Percentiles rank a stretch among this genome's conserved stretches.
These are phyloP conservation scores for Vigna radiata DNA, from an alignment of 306 rosid genomes.

Conservation along the genomic window DNA sequence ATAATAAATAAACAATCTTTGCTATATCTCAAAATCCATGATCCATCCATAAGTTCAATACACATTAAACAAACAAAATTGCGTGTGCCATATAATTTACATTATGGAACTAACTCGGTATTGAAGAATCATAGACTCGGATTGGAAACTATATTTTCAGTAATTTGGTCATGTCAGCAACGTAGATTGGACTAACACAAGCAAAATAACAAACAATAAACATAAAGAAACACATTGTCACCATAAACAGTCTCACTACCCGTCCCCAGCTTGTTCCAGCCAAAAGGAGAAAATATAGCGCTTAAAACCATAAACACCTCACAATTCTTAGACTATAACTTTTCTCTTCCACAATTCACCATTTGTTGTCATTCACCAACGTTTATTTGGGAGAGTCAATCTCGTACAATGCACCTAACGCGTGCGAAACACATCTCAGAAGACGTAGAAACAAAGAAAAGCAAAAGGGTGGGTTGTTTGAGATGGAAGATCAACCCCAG, in stretches of 20 bases:
- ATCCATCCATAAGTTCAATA: constrained; percentile 30
- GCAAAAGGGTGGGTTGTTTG: constrained; percentile 24
- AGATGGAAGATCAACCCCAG: constrained; percentile 39
- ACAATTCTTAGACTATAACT: constrained; percentile 18
- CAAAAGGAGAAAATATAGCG: constrained; percentile 31
- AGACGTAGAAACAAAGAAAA: constrained; percentile 21
- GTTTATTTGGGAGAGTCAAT: constrained; percentile 41
- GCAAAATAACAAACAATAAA: constrained; percentile 34
- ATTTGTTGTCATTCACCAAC: constrained; percentile 34
- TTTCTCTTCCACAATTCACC: constrained; percentile 23
- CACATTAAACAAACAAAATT: not conserved
- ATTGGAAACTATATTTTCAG: constrained; percentile 8
- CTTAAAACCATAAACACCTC: constrained; percentile 24
- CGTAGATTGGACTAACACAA: constrained; percentile 38
- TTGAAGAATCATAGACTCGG: constrained; percentile 21
- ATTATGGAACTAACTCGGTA: constrained; percentile 23
- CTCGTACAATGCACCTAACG: constrained; percentile 36
- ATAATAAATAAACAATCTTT: not conserved
- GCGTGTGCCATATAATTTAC: not conserved
- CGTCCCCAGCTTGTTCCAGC: not conserved
- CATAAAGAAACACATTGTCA: constrained; percentile 21
- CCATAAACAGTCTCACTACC: constrained; percentile 16
- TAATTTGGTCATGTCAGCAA: constrained; percentile 10
- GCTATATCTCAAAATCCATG: constrained; percentile 11
- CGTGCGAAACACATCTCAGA: constrained; percentile 41